Conservation (phyloP, 2,329 filamentous ascomycete genomes). For the Fusarium anthophilum region DNA sequence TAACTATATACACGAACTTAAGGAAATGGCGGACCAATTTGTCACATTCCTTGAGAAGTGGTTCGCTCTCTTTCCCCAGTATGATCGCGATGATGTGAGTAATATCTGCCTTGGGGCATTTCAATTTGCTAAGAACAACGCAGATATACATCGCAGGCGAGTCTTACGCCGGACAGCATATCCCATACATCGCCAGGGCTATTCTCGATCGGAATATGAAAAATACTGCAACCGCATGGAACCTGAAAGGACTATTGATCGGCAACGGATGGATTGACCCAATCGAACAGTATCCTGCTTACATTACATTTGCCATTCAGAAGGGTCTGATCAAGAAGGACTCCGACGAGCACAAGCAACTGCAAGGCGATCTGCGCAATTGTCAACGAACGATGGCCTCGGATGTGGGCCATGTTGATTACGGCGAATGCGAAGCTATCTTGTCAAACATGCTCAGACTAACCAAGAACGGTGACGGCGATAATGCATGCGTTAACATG, state of each 20-base stretch:
- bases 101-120: not conserved
- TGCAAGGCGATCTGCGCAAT: slow-evolving; percentile 74
- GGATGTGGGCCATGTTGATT: slow-evolving; percentile 66
- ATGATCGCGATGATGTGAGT: slow-evolving; percentile 89
- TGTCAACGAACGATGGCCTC: slow-evolving; percentile 72
- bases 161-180: slow-evolving; percentile 96
- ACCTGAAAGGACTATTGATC: slow-evolving; percentile 85
- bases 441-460: slow-evolving; percentile 75
- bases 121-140: slow-evolving; percentile 27
- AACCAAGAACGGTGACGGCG: slow-evolving; percentile 65
- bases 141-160: slow-evolving; percentile 95
- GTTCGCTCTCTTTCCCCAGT: slow-evolving; percentile 90
- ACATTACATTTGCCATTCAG: slow-evolving; percentile 83
- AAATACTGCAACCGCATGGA: slow-evolving; percentile 67
- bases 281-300: slow-evolving; percentile 86
- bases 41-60: slow-evolving; percentile 90
- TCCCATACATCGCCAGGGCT: slow-evolving; percentile 93
- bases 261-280: slow-evolving; percentile 98
- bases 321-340: slow-evolving; percentile 76
- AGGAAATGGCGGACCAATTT: slow-evolving; percentile 91
- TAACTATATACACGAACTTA: slow-evolving; percentile 84
- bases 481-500: slow-evolving; percentile 85
- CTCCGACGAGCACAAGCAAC: slow-evolving; percentile 67
- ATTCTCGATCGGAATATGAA: slow-evolving; percentile 88
- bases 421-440: slow-evolving; percentile 77